These are phyloP conservation scores for Pleurotus cornucopiae DNA, from an alignment of 768 basidiomycete genomes.

Conservation along the genomic window DNA sequence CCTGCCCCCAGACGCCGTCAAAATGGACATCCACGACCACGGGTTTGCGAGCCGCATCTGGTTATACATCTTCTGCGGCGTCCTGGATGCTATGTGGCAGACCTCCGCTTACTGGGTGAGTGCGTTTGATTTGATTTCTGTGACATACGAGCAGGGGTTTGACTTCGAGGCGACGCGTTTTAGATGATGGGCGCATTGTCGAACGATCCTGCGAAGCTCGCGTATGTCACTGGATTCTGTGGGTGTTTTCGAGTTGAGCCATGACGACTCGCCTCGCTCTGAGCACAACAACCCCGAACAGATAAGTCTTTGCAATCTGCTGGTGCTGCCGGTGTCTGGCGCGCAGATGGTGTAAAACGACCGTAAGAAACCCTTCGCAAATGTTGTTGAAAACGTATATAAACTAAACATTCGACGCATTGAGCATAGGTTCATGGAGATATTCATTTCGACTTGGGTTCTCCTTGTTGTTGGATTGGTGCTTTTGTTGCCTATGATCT, in stretches of 20 bases:
- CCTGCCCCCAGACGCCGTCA: slow-evolving; percentile 29
- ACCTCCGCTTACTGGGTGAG: slow-evolving; percentile 61
- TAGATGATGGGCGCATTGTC: slow-evolving; percentile 75
- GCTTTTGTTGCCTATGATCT: no score
- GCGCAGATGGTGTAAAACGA: slow-evolving; percentile 54
- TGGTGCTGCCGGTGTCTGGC: slow-evolving; percentile 69
- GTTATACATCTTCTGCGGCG: slow-evolving; percentile 67
- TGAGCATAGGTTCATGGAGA: slow-evolving; percentile 45
- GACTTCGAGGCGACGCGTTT: no score
- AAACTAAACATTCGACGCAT: background rate
- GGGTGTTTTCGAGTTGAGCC: slow-evolving; percentile 23
- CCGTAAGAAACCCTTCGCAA: slow-evolving; percentile 44
- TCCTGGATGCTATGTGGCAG: slow-evolving; percentile 84
- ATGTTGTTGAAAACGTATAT: background rate
- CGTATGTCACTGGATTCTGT: slow-evolving; percentile 83
- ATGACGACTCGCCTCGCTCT: background rate
- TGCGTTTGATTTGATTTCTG: no score
- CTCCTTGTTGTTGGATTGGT: slow-evolving; percentile 43
- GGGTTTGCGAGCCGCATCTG: slow-evolving; percentile 51
- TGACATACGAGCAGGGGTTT: no score
- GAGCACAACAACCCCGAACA: slow-evolving; percentile 11
- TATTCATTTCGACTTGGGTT: slow-evolving; percentile 52
- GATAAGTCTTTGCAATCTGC: slow-evolving; percentile 77
- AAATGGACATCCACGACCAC: slow-evolving; percentile 56
- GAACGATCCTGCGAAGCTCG: slow-evolving; percentile 74